Evolutionary conservation across 257 asterid genomes (phyloP).

Genomic region (Solanum bukasovii): DNA sequence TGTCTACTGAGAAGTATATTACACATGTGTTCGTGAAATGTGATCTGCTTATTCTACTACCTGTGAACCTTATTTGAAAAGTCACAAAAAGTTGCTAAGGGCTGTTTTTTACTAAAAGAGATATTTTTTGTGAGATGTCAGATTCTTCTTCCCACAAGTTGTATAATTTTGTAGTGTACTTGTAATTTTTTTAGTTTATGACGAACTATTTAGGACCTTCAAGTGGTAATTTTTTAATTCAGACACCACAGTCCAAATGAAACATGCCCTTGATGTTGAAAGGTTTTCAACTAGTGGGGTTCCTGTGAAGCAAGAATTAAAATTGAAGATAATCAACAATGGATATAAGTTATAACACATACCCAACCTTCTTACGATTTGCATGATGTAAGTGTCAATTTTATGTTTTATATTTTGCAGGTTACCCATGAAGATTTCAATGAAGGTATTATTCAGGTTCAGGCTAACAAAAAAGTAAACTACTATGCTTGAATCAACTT

Average conservation of each 20-base stretch:
- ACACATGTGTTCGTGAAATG: background rate
- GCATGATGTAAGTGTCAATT: background rate
- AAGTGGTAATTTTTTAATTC: background rate
- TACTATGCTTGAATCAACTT: slow-evolving; percentile 49
- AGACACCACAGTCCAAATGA: background rate
- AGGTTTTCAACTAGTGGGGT: background rate
- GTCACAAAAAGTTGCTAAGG: background rate
- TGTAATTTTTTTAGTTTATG: background rate
- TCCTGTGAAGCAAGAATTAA: background rate
- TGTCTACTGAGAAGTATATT: background rate
- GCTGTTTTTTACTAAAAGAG: background rate
- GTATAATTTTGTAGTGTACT: background rate
- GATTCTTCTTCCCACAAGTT: background rate
- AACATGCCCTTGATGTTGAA: background rate
- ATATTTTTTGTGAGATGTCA: background rate
- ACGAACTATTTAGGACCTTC: background rate
- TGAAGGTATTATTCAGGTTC: slow-evolving; percentile 94
- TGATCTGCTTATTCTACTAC: background rate
- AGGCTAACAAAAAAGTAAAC: slow-evolving; percentile 82
- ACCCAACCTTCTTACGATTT: background rate
- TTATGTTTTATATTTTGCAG: slow-evolving; percentile 14
- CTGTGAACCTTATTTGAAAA: background rate
- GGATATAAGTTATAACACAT: background rate
- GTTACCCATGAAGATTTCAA: slow-evolving; percentile 93
- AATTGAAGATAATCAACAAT: background rate